Evolutionary conservation across 1,139 yeast genomes (phyloP), one percentile per base, ranked within the genome.

Genomic region (Zygoascus sp.): DNA sequence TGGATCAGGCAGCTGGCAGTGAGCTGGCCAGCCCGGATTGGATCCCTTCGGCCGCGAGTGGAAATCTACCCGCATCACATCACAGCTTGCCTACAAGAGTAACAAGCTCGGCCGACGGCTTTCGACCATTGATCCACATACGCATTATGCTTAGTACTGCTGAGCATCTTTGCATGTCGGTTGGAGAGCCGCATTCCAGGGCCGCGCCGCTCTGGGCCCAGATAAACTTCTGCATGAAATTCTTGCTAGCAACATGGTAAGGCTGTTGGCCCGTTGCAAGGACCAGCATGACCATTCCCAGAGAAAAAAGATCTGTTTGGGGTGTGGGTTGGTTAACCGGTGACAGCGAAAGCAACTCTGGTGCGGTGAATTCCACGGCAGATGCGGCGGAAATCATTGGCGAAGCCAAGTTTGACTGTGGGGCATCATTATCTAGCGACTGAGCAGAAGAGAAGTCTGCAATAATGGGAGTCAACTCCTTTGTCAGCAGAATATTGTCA

Each of bases 401-500:
- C 13, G 37, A 19, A 7, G 39, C 45, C 13, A 27, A 32, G 16
- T 37, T 37, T 11, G 32, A 27, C 32, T 13, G 32, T 17, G 20
- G 22, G 13, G 23, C 42, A 5, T 42, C 13, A 34, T 23, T 21
- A 2, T n/a, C n/a, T n/a, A n/a, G n/a, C n/a, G 50, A 36, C 28
- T 42, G 50, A 6, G 60, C 57, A 2, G 60, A 55, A 11, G 60
- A 54, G 32, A 57, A 58, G 42, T 57, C 60, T 10, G 53, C 59
- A n/a, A 55, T 43, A 27, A 40, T 39, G 5, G 53, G 53, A 30
- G 48, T 44, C 34, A 48, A 38, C 28, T 67, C 58, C 1, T 68
- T 63, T 59, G 82, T 86, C 28, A 90, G 68, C 41, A 90, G 69
- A 32, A 90, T 84, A 63, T 92, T 92, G 59, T 90, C 97, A 0